These are phyloP conservation scores for Daucus carota DNA, from an alignment of 129 eudicot species.

Conservation along the genomic window DNA sequence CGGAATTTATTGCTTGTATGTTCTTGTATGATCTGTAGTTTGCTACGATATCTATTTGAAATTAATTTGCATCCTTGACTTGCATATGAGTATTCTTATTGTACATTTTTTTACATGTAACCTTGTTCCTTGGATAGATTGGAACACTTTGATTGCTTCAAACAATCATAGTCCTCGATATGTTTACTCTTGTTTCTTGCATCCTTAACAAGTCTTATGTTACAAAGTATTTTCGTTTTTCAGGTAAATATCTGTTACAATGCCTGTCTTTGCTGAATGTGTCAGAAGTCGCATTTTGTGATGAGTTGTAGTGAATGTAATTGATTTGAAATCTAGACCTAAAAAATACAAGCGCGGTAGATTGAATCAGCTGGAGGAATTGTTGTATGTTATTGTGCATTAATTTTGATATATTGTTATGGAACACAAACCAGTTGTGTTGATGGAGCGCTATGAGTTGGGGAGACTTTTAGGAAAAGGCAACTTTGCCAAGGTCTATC, in stretches of 20 bases:
- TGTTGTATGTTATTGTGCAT: neutral
- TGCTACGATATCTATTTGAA: neutral
- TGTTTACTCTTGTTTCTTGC: no score
- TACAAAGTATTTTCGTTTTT: neutral
- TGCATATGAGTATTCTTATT: neutral
- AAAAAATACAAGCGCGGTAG: neutral
- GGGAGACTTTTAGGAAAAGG: constrained; percentile 73
- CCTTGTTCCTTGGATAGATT: neutral
- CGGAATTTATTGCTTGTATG: neutral
- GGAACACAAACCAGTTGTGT: constrained; percentile 36
- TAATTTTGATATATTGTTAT: constrained; percentile 12
- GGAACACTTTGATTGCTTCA: neutral
- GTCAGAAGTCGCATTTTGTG: no score
- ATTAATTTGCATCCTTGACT: no score
- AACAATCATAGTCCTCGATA: neutral
- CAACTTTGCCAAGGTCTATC: constrained; percentile 69
- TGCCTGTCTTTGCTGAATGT: constrained; percentile 12
- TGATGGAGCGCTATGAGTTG: constrained; percentile 59
- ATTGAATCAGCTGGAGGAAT: constrained; percentile 8
- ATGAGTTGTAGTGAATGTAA: constrained; percentile 35
- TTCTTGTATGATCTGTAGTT: neutral
- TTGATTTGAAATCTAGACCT: constrained; percentile 4
- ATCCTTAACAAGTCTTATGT: no score
- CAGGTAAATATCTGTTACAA: constrained; percentile 5
- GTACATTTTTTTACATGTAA: neutral